Base-by-base conservation (phyloP, 2,329 filamentous ascomycete species). In the Diaporthe sp. region DNA sequence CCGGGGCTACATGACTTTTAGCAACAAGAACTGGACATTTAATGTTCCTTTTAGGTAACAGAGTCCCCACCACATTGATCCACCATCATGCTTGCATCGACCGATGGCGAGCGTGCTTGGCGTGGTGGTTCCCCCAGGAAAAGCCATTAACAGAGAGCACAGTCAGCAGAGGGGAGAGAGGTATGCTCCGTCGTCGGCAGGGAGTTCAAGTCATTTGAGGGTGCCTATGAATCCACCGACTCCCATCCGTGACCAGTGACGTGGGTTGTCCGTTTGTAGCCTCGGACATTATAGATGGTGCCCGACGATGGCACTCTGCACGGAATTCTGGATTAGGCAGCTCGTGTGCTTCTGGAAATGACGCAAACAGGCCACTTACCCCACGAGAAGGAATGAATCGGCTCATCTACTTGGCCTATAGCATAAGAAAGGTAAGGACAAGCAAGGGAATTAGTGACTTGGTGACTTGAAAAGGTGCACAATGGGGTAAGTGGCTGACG, bases 281-380 rank as follows among this genome's bases (percentile, higher is more conserved):
- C 49, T 55, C 65, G 49, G 65, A 69, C 34, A 42, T 69, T 42
- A 4, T 69, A 69, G n/a, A 39, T 73, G 44, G 37, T 51, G 70
- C 57, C 39, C 31, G 58, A 25, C 57, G 70, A 73, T 73, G 70
- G 70, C 46, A 73, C 58, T 51, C 59, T 73, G 57, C 42, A 73
- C 44, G 70, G 70, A 8, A 22, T 55, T 69, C 65, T 55, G 17
- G 49, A 69, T 55, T 69, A 69, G 65, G 65, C 49, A 69, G 65
- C 65, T 69, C 65, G 65, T 31, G 34, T 53, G 65, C 34, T 39
- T 55, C 34, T 42, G 65, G 34, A 69, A 69, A 69, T 69, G 65
- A 69, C 65, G 65, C 65, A 69, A 55, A 69, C 65, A 69, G 49
- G 49, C 65, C 65, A 69, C 49, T 53, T 53, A 68, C 65, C 65